These are phyloP conservation scores for Diplodia mutila DNA, from an alignment of 2,329 filamentous ascomycete genomes.

Conservation along the genomic window DNA sequence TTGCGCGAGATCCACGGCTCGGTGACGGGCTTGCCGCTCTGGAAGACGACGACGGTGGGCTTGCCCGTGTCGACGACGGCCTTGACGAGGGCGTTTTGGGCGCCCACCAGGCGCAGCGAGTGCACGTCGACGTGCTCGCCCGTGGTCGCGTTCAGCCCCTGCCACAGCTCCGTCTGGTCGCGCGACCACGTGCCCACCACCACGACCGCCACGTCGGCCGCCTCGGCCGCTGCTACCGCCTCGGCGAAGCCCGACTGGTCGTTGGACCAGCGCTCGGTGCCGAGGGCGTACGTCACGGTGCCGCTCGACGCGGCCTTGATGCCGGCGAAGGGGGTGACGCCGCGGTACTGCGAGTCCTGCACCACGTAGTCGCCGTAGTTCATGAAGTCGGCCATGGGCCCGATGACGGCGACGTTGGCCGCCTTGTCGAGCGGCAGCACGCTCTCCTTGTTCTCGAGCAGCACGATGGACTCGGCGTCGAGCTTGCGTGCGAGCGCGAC, in stretches of 20 bases:
- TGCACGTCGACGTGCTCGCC: conserved; percentile 73
- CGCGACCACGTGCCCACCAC: conserved; percentile 76
- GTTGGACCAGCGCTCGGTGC: conserved; percentile 73
- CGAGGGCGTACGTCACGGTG: conserved; percentile 67
- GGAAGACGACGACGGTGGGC: conserved; percentile 70
- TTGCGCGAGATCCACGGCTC: conserved; percentile 71
- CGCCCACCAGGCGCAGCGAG: conserved; percentile 68
- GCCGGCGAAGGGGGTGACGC: conserved; percentile 71
- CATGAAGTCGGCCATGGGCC: conserved; percentile 74
- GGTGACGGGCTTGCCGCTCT: conserved; percentile 72
- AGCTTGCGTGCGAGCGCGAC: conserved; percentile 66
- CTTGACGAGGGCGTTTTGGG: conserved; percentile 67
- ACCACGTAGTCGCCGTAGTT: conserved; percentile 79
- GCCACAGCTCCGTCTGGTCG: conserved; percentile 73
- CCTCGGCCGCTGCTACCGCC: conserved; percentile 66
- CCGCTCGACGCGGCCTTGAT: conserved; percentile 63
- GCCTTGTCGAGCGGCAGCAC: conserved; percentile 68
- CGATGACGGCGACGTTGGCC: conserved; percentile 73
- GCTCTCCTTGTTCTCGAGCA: conserved; percentile 71
- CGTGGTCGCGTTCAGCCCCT: conserved; percentile 71
- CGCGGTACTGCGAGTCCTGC: conserved; percentile 64
- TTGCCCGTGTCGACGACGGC: conserved; percentile 70
- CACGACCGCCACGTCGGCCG: conserved; percentile 72
- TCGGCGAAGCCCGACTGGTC: conserved; percentile 69
- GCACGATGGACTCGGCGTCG: conserved; percentile 70